Conservation (phyloP, 805 yeast genomes). For the Candida succiphila region DNA sequence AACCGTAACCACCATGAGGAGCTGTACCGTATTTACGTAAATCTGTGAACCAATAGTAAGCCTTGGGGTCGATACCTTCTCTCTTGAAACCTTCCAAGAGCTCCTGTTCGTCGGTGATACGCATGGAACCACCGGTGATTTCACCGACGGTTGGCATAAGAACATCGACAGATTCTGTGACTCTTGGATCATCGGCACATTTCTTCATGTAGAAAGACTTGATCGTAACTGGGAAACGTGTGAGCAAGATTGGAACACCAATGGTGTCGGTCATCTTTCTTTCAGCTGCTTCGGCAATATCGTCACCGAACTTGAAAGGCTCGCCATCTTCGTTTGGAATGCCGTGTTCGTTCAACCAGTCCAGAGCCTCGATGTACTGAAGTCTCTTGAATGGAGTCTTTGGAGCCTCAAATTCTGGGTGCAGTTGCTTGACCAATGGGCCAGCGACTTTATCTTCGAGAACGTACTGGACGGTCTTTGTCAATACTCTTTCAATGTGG, state of each 20-base stretch:
- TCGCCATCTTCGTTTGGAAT: constrained; percentile 93
- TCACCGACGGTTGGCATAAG: constrained; percentile 99
- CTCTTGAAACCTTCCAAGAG: constrained; percentile 85
- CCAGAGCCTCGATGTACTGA: constrained; percentile 83
- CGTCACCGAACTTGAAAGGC: constrained; percentile 92
- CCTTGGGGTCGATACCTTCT: constrained; percentile 72
- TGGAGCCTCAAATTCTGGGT: constrained; percentile 87
- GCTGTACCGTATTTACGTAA: constrained; percentile 95
- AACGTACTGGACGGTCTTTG: constrained; percentile 61
- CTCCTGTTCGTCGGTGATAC: constrained; percentile 77
- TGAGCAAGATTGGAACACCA: constrained; percentile 86
- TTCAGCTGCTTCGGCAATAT: constrained; percentile 99
- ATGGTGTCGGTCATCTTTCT: constrained; percentile 96
- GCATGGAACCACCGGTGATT: constrained; percentile 98
- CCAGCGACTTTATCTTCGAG: constrained; percentile 89
- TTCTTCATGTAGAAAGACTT: constrained; percentile 97
- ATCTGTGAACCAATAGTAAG: constrained; percentile 95
- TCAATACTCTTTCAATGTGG: constrained; percentile 77
- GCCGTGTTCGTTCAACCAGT: constrained; percentile 94
- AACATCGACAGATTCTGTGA: constrained; percentile 97
- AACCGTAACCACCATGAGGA: constrained; percentile 99
- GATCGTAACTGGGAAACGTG: constrained; percentile 92
- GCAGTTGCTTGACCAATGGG: constrained; percentile 78
- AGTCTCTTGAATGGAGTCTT: constrained; percentile 80
- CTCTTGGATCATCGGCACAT: constrained; percentile 82